phyloP scores from a whole-genome alignment of 2,329 filamentous ascomycete species.

The Nectriaceae sp. region DNA sequence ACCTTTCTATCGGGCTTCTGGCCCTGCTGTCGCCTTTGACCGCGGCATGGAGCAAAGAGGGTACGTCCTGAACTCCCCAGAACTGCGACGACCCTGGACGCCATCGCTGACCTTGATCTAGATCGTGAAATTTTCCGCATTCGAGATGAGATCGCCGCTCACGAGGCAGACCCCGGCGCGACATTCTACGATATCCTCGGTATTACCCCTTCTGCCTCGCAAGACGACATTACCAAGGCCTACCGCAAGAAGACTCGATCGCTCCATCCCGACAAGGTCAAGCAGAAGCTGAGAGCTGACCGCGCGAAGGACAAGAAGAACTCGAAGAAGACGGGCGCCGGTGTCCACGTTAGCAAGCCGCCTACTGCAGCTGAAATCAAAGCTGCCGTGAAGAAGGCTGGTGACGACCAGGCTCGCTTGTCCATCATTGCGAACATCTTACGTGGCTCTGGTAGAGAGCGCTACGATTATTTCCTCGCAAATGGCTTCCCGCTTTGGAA shows the following conservation, averaged over 20 bases:
- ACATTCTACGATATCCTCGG: constrained; percentile 96
- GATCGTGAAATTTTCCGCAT: constrained; percentile 98
- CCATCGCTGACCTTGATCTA: constrained; percentile 38
- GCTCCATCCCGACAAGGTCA: constrained; percentile 95
- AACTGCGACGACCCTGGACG: too few relatives aligned
- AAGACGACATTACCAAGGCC: constrained; percentile 90
- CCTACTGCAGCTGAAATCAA: constrained; percentile 76
- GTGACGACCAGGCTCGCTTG: constrained; percentile 80
- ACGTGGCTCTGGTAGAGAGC: constrained; percentile 74
- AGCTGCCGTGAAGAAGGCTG: constrained; percentile 76
- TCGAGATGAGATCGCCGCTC: constrained; percentile 79
- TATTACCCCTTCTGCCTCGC: constrained; percentile 69
- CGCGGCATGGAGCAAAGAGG: constrained; percentile 85
- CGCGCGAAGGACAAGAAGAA: constrained; percentile 55
- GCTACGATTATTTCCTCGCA: constrained; percentile 91
- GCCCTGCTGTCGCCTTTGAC: constrained; percentile 67
- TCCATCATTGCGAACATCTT: constrained; percentile 85
- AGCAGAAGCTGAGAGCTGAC: constrained; percentile 75
- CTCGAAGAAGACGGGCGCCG: constrained; percentile 55
- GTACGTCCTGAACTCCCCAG: constrained; percentile 44
- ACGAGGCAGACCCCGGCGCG: constrained; percentile 73
- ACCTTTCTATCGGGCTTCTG: constrained; percentile 69
- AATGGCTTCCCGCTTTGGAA: constrained; percentile 97
- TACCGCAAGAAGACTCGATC: constrained; percentile 84
- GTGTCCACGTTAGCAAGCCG: constrained; percentile 68